Percentiles rank a stretch among this genome's conserved stretches.
These are phyloP conservation scores for Sparassis latifolia DNA, from an alignment of 1,284 basidiomycete species.

Conservation along the genomic window DNA sequence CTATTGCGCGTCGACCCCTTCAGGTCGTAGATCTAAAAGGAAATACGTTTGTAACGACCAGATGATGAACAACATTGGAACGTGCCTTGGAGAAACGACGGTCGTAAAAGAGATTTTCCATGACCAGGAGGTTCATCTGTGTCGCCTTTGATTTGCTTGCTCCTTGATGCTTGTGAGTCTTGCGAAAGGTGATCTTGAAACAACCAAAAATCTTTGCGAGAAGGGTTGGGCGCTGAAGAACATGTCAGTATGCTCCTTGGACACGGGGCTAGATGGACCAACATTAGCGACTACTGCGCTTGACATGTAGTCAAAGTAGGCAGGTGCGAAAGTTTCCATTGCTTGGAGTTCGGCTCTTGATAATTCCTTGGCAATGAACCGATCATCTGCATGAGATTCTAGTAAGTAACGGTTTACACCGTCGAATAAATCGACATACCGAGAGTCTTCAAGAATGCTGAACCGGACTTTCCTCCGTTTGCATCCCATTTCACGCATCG, in stretches of 20 bases:
- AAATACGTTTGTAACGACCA: not conserved
- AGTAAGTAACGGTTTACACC: not conserved
- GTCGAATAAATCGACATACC: constrained; percentile 39
- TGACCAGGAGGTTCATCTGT: constrained; percentile 93
- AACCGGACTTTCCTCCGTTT: constrained; percentile 93
- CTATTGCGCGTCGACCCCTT: constrained; percentile 92
- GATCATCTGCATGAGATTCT: constrained; percentile 62
- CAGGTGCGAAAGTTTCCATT: constrained; percentile 95
- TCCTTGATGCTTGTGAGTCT: constrained; percentile 63
- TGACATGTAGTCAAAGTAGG: constrained; percentile 97
- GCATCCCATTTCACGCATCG: constrained; percentile 97
- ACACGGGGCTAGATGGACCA: constrained; percentile 16
- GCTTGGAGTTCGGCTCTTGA: constrained; percentile 90
- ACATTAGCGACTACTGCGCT: constrained; percentile 77
- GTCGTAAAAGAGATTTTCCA: constrained; percentile 97
- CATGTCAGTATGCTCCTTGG: constrained; percentile 9
- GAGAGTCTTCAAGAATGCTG: constrained; percentile 92
- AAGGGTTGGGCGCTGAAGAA: constrained; percentile 79
- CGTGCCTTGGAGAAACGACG: constrained; percentile 78
- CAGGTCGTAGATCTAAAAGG: constrained; percentile 80
- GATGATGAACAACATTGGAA: constrained; percentile 1
- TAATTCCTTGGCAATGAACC: constrained; percentile 97
- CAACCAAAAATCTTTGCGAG: constrained; percentile 98
- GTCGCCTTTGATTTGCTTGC: constrained; percentile 69
- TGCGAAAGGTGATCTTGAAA: constrained; percentile 92